Conservation (phyloP, 192 early-diverging fungal genomes). For the Coemansia sp. region DNA sequence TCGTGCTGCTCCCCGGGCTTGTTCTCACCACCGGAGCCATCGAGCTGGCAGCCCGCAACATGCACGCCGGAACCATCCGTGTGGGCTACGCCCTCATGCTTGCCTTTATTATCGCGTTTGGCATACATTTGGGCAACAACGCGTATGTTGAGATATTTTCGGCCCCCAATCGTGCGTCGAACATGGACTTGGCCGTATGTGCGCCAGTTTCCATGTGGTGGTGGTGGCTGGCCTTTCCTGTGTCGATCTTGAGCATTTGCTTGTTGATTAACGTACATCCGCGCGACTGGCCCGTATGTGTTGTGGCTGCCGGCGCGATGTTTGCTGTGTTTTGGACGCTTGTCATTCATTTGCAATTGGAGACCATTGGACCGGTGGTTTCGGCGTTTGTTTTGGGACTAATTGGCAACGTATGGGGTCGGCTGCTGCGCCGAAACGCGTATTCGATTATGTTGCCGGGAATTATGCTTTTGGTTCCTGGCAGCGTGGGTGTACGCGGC, state of each 20-base stretch:
- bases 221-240: slow-evolving; percentile 59
- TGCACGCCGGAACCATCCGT: slow-evolving; percentile 81
- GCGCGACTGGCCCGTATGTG: slow-evolving; percentile 68
- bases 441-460: slow-evolving; percentile 77
- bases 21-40: slow-evolving; percentile 75
- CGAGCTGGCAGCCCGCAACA: slow-evolving; percentile 80
- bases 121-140: slow-evolving; percentile 60
- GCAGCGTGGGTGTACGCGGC: slow-evolving; percentile 66
- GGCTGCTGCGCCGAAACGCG: slow-evolving; percentile 59
- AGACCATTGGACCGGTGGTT: slow-evolving; percentile 59
- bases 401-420: slow-evolving; percentile 69
- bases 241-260: slow-evolving; percentile 52
- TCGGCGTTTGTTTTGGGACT: slow-evolving; percentile 76
- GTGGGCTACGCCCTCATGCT: slow-evolving; percentile 75
- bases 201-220: slow-evolving; percentile 42
- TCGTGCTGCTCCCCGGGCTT: slow-evolving; percentile 68
- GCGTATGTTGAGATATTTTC: slow-evolving; percentile 61
- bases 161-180: slow-evolving; percentile 13
- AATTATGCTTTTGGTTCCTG: slow-evolving; percentile 79
- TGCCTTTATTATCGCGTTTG: slow-evolving; percentile 72
- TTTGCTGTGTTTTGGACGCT: slow-evolving; percentile 64
- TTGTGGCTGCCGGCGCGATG: slow-evolving; percentile 62
- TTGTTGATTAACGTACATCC: slow-evolving; percentile 57
- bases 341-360: slow-evolving; percentile 54
- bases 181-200: slow-evolving; percentile 24